Evolutionary conservation across 2,329 filamentous ascomycete species (phyloP), one percentile per base, ranked within the genome.

Genomic region (Ambrosiella cleistominuta): DNA sequence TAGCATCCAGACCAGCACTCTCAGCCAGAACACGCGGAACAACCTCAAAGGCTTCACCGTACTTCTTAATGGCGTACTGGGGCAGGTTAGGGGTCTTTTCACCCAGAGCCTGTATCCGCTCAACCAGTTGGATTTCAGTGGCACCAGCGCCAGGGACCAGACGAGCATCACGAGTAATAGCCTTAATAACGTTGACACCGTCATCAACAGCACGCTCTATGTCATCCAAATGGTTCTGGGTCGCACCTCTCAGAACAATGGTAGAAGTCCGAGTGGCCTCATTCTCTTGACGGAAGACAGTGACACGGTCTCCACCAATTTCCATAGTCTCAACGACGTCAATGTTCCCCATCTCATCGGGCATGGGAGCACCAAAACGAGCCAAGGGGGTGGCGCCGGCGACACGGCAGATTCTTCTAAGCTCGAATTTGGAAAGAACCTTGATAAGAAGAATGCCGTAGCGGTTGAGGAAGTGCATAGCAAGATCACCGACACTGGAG

Each of bases 51-150:
- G 93, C 91, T 73, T 98, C 91, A 57, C 86, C 93, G 69, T 84
- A 98, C 75, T 97, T 97, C 72, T 90, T 86, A 74, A 98, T 98
- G 36, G 91, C 89, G 70, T 98, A 94, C 71, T 98, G 93, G 57
- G 89, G 81, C 56, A 98, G 78, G 50, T 93, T 94, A 1, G 90
- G 84, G 1, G 93, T 97, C 75, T 86, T 91, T 70, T 97, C 93
- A 45, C 86, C 93, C 61, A 90, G 85, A 19, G 86, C 84, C 66
- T 88, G 86, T 76, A 98, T 86, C 67, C 89, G 83, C 75, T 95
- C 89, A 56, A 95, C 85, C 61, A 98, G 80, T 73, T 96, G 88
- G 70, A 94, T 84, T 72, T 98, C 93, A 62, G 91, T 88, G 53
- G 93, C 91, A 66, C 93, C 94, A 37, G 93, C 93, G 63, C 93